Conservation (phyloP, 2,329 filamentous ascomycete species). For the Neophaeococcomyces mojaviensis region DNA sequence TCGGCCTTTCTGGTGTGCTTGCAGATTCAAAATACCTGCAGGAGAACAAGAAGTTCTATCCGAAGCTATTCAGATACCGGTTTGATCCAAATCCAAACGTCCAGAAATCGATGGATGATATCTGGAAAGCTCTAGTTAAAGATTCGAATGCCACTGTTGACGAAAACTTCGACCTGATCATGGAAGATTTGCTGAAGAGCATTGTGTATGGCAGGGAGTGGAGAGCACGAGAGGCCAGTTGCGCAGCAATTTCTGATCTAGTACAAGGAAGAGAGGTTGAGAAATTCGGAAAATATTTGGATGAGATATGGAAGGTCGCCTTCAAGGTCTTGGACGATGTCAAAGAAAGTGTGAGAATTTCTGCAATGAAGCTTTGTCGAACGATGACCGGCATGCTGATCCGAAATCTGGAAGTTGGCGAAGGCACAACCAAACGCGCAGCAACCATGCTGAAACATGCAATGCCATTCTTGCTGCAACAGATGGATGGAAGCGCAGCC, state of each 20-base stretch:
- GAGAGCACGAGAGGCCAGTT: conserved; percentile 87
- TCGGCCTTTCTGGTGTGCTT: conserved; percentile 84
- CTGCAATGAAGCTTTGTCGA: conserved; percentile 75
- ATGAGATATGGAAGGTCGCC: conserved; percentile 74
- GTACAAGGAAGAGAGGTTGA: conserved; percentile 69
- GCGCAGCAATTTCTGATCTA: conserved; percentile 79
- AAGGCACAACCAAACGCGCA: conserved; percentile 56
- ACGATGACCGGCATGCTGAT: conserved; percentile 78
- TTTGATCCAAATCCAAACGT: conserved; percentile 95
- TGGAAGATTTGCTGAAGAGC: conserved; percentile 76
- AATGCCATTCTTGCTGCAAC: conserved; percentile 81
- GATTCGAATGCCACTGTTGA: conserved; percentile 72
- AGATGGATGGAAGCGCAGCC: conserved; percentile 71
- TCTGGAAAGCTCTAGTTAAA: conserved; percentile 94
- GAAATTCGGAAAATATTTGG: conserved; percentile 76
- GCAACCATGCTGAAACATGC: conserved; percentile 76
- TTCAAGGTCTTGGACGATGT: conserved; percentile 95
- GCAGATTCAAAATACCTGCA: conserved; percentile 71
- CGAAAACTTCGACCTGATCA: conserved; percentile 76
- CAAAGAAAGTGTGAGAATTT: conserved; percentile 77
- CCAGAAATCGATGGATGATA: conserved; percentile 91
- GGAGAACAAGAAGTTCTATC: conserved; percentile 87
- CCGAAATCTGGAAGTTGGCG: conserved; percentile 73
- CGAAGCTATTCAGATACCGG: conserved; percentile 86
- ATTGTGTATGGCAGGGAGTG: conserved; percentile 79